Percentiles rank a stretch among this genome's conserved stretches.
phyloP scores from a whole-genome alignment of 1,284 basidiomycete species.

The Fomitopsis schrenkii region DNA sequence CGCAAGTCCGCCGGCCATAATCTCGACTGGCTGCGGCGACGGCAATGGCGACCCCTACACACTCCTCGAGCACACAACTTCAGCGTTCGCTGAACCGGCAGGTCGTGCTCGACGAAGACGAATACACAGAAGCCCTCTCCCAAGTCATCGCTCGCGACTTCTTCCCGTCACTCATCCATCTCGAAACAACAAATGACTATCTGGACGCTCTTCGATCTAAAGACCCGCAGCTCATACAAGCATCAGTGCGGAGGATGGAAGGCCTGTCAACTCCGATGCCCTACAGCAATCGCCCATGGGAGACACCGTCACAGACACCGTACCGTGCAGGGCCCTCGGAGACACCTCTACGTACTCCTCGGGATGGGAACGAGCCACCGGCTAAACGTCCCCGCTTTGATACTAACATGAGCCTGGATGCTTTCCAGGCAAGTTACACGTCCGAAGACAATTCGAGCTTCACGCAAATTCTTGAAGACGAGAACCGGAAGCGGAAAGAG shows the following conservation, averaged over 20 bases:
- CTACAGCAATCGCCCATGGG: slow-evolving; percentile 34
- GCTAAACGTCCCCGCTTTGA: slow-evolving; percentile 58
- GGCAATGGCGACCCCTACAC: slow-evolving; percentile 8
- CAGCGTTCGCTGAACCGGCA: slow-evolving; percentile 68
- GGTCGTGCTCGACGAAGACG: slow-evolving; percentile 87
- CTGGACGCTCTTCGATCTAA: slow-evolving; percentile 72
- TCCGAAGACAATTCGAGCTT: slow-evolving; percentile 96
- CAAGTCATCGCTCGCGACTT: slow-evolving; percentile 96
- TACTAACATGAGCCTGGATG: slow-evolving; percentile 65
- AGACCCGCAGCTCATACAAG: slow-evolving; percentile 69
- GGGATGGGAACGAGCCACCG: slow-evolving; percentile 34
- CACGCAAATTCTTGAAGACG: slow-evolving; percentile 83
- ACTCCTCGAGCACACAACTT: slow-evolving; percentile 16
- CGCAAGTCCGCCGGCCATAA: too few species aligned
- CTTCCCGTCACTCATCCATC: slow-evolving; percentile 87
- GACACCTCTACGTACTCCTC: slow-evolving; percentile 55
- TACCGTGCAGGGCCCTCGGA: slow-evolving; percentile 57
- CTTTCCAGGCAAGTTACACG: slow-evolving; percentile 87
- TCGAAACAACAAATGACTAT: slow-evolving; percentile 85
- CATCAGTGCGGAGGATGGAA: slow-evolving; percentile 71
- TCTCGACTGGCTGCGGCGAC: too few species aligned
- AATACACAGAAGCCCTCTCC: slow-evolving; percentile 90
- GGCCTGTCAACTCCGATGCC: slow-evolving; percentile 54
- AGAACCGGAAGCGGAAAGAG: slow-evolving; percentile 78
- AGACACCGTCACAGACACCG: slow-evolving; percentile 65